Base-by-base conservation (phyloP, 345 rosid genomes). In the Pseudoturritis turrita region DNA sequence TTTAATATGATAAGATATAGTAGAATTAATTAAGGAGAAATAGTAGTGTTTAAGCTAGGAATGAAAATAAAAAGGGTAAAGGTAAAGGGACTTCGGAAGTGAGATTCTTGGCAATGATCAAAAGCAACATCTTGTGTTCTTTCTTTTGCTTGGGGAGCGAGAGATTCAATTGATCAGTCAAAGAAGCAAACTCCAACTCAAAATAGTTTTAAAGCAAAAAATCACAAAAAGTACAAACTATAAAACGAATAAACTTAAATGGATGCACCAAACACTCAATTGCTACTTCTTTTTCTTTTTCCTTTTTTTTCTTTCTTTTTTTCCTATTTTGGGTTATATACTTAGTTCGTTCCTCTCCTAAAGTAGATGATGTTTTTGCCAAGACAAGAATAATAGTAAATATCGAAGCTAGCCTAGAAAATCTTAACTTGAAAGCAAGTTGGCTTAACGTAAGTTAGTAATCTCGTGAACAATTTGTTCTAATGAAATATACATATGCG, bases 31-130 rank as follows among this genome's bases (percentile, higher is more conserved):
- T 51, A 62, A 54, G 51, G 31, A 49, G 59, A 63, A 19, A 59
- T 43, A 57, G 12, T 56, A 65, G 51, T 39, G 35, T 56, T 70
- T 36, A 71, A 77, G 76, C 46, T 56, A 57, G 10, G 54, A 68
- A 53, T 15, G 39, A 49, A 64, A 65, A 47, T 9, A 40, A 25
- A 25, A 58, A 10, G 31, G 54, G 36, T 59, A 77, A 77, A 77
- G 77, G 29, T 53, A 77, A 77, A 77, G 73, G 15, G 64, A 76
- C 61, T 49, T 61, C 13, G 1, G 65, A 71, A 77, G 65, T 77
- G 73, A 77, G 74, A 72, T 77, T 71, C 81, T 77, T 71, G 35
- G 74, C 77, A 72, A 72, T 77, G 77, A 77, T 72, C 74, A 77
- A 77, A 77, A 70, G 80, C 81, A 77, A 77, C 73, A 72, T 66